Evolutionary conservation across 106 monocot species (phyloP), one percentile per base, ranked within the genome.

Genomic region (Allium sativum): DNA sequence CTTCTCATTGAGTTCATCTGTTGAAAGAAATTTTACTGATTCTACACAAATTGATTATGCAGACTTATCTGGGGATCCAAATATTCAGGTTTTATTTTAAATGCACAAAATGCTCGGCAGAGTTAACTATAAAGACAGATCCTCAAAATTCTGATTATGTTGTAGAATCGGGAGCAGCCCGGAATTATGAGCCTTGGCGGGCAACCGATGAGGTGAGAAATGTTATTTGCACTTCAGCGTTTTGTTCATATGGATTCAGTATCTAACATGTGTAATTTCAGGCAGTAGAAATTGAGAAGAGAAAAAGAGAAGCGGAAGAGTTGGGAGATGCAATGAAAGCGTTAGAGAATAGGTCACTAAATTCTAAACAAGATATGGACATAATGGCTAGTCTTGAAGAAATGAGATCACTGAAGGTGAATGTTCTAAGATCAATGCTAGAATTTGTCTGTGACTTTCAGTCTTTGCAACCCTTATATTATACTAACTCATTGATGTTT

Each of bases 131-230:
- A 8, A 95, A 87, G 71, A 95, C 95, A 12, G 90, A 95, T 53
- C 95, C 95, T 18, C 81, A 82, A 53, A 95, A 95, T 69, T 87
- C 84, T 61, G 95, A 95, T 31, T 90, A 95, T 61, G 74, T 79
- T 53, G 95, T 95, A 21, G 95, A 95, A 58, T 95, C 95, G 18
- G 95, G 95, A 53, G 95, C 95, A 41, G 62, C 84, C 13, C 83
- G 95, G 8, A 95, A 95, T 81, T 95, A 84, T 77, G 95, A 95
- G 56, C 95, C 95, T 72, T 95, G 95, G 95, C 86, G 95, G 53
- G 73, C 65, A 1, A 76, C 81, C 53, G 95, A 95, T 3, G 95
- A 90, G 69, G 89, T 88, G 59, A 59, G 65, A 16, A 11, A 40
- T 46, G 21, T 62, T 62, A 20, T 2, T 11, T 47, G 12, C 46